Percentiles rank a stretch among this genome's conserved stretches.
These are phyloP conservation scores for Cladosporium sp. DNA, from an alignment of 2,329 filamentous ascomycete species.

Conservation along the genomic window DNA sequence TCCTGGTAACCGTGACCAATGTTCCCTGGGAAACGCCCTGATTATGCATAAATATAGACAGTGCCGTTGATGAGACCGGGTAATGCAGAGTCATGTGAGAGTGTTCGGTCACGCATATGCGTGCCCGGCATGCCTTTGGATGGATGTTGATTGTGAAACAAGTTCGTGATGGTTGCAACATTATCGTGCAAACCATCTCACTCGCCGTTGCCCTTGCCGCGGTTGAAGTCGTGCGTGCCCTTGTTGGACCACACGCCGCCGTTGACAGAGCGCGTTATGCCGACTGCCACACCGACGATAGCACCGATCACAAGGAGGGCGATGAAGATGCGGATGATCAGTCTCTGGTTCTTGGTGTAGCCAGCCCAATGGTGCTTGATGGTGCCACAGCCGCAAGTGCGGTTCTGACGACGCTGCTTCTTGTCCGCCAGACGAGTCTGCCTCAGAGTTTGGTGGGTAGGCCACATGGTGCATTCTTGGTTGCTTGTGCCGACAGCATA, in stretches of 20 bases:
- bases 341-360: slow-evolving; percentile 41
- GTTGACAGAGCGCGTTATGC: slow-evolving; percentile 46
- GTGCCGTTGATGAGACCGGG: neutral
- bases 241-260: slow-evolving; percentile 25
- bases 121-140: neutral
- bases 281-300: slow-evolving; percentile 46
- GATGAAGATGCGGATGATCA: slow-evolving; percentile 43
- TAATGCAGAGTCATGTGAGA: neutral
- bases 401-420: slow-evolving; percentile 23
- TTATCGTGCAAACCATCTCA: neutral
- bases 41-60: neutral
- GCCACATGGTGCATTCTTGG: slow-evolving; percentile 52
- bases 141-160: neutral
- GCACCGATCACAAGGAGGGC: slow-evolving; percentile 43
- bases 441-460: slow-evolving; percentile 44
- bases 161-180: neutral
- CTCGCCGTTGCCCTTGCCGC: neutral
- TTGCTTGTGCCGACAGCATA: slow-evolving; percentile 36
- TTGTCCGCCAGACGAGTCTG: slow-evolving; percentile 38
- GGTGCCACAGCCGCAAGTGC: slow-evolving; percentile 36
- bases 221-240: slow-evolving; percentile 10
- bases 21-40: neutral
- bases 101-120: neutral
- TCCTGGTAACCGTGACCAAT: neutral
- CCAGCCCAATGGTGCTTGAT: slow-evolving; percentile 32